Percentiles rank a stretch among this genome's conserved stretches.
phyloP scores from a whole-genome alignment of 2,329 filamentous ascomycete species.

The Fusarium sp. region DNA sequence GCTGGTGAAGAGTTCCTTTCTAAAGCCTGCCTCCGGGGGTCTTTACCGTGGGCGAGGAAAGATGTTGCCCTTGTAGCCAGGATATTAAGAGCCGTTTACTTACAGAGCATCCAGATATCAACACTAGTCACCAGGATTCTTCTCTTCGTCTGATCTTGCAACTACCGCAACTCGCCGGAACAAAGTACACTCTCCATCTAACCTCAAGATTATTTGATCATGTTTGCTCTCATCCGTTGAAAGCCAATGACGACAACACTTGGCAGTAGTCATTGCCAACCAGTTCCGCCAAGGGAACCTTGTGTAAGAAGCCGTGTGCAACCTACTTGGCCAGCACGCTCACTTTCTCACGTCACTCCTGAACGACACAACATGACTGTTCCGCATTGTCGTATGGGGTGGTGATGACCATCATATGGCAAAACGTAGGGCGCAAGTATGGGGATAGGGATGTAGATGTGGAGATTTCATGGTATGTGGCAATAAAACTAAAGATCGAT shows the following conservation, averaged over 20 bases:
- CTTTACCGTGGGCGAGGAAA: too few relatives aligned
- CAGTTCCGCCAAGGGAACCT: neutral
- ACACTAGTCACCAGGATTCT: neutral
- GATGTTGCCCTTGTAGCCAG: too few relatives aligned
- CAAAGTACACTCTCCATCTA: neutral
- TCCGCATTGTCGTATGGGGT: neutral
- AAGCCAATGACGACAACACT: neutral
- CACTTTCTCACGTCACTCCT: neutral
- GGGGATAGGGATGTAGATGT: neutral
- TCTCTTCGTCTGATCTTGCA: neutral
- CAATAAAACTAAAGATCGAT: neutral
- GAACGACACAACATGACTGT: neutral
- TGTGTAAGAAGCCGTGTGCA: neutral
- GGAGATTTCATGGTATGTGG: neutral
- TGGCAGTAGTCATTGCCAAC: neutral
- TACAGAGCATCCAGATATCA: too few relatives aligned
- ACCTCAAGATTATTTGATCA: neutral
- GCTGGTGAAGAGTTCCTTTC: too few relatives aligned
- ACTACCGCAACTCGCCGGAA: neutral
- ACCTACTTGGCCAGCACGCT: neutral
- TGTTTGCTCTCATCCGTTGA: neutral
- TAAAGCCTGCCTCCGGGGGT: too few relatives aligned
- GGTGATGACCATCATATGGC: neutral
- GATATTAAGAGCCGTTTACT: too few relatives aligned
- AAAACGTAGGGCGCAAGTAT: neutral